A percentile compares a stretch with the other conserved stretches of the same genome.
phyloP scores from a whole-genome alignment of 2,329 filamentous ascomycete genomes.

The Pseudocercospora cruenta region DNA sequence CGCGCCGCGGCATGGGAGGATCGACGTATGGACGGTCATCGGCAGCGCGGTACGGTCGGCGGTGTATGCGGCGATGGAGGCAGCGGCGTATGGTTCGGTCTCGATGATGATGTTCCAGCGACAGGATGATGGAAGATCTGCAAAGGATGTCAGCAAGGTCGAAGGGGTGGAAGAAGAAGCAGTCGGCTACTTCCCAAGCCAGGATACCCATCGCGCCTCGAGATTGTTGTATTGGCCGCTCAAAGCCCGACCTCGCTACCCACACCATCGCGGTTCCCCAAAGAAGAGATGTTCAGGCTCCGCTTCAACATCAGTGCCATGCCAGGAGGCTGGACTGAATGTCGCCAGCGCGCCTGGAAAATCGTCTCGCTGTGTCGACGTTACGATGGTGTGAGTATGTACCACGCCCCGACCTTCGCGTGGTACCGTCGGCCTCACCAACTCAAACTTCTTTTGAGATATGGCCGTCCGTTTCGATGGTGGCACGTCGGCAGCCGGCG shows the following conservation, averaged over 20 bases:
- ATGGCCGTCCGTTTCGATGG: not conserved
- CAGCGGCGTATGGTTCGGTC: not conserved
- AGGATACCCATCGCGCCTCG: not conserved
- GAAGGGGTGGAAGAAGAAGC: not conserved
- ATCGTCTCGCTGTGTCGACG: not conserved
- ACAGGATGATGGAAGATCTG: not conserved
- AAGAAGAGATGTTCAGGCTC: too few species aligned
- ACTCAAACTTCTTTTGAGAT: not conserved
- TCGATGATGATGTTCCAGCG: not conserved
- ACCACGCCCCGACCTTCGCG: not conserved
- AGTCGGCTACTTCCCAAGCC: not conserved
- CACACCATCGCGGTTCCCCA: too few species aligned
- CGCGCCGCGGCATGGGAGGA: not conserved
- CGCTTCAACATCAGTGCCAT: too few species aligned
- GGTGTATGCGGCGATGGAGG: not conserved
- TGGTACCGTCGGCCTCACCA: not conserved
- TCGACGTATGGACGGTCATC: not conserved
- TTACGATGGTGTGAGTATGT: not conserved
- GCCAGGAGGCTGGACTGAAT: too few species aligned
- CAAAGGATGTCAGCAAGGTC: not conserved
- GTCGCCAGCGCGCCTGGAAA: not conserved
- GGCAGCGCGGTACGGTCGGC: not conserved
- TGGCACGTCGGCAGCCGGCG: not conserved
- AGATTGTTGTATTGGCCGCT: not conserved
- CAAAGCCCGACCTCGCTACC: not conserved